phyloP scores from a whole-genome alignment of 371 early-diverging fungal species.

The Mucor plumbeus region DNA sequence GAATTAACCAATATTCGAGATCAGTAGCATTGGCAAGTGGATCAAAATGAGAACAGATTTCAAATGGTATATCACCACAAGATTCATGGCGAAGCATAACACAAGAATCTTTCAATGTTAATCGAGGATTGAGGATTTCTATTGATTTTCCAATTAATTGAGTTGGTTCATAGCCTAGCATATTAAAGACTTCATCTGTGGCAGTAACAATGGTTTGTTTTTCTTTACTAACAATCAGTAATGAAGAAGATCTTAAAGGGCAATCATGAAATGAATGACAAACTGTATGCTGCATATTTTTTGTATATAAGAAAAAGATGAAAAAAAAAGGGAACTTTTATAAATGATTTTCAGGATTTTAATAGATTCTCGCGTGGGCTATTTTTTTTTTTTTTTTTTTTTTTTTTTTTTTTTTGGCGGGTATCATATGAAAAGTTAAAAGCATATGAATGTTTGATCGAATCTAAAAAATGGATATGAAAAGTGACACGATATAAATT shows the following conservation, averaged over 20 bases:
- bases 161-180: constrained; percentile 34
- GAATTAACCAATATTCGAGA: constrained; percentile 47
- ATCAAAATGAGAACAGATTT: constrained; percentile 42
- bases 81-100: constrained; percentile 22
- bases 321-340: constrained; percentile 2
- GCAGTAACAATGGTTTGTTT: constrained; percentile 46
- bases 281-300: not conserved
- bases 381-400: no score
- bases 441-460: constrained; percentile 14
- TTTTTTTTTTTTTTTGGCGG: no score
- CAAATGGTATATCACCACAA: constrained; percentile 26
- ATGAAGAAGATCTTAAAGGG: constrained; percentile 34
- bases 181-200: constrained; percentile 43
- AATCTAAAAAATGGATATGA: not conserved
- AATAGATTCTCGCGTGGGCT: constrained; percentile 22
- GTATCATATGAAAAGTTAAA: constrained; percentile 28
- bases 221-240: constrained; percentile 35
- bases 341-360: constrained; percentile 1
- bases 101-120: not conserved
- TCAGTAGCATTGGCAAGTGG: constrained; percentile 28
- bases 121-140: constrained; percentile 11
- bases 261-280: constrained; percentile 33
- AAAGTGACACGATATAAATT: constrained; percentile 4
- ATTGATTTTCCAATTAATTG: constrained; percentile 35
- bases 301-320: not conserved